Evolutionary conservation across 805 yeast species (phyloP).

Genomic region (Wickerhamomyces strasburgensis): DNA sequence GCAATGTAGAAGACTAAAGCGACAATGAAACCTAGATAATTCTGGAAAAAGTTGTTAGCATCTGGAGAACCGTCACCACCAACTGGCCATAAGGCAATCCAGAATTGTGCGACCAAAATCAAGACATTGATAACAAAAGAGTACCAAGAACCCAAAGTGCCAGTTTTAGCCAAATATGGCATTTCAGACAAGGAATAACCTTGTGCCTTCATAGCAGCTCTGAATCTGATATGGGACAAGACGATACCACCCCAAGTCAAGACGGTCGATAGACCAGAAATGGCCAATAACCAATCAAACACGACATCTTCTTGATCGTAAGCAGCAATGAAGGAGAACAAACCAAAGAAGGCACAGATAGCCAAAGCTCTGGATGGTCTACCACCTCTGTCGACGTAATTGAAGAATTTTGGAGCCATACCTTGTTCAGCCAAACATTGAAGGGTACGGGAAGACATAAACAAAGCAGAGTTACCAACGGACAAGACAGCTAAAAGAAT

Average conservation of each 20-base stretch:
- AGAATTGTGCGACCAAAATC: slow-evolving; percentile 53
- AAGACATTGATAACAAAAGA: slow-evolving; percentile 44
- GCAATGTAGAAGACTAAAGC: slow-evolving; percentile 39
- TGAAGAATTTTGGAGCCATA: slow-evolving; percentile 48
- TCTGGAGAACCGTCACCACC: slow-evolving; percentile 32
- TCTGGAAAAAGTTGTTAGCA: slow-evolving; percentile 42
- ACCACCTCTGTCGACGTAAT: slow-evolving; percentile 50
- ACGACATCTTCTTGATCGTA: slow-evolving; percentile 51
- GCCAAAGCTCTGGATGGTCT: slow-evolving; percentile 54
- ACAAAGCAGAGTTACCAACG: slow-evolving; percentile 55
- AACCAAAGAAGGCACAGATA: slow-evolving; percentile 45
- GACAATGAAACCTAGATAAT: slow-evolving; percentile 44
- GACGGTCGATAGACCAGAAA: slow-evolving; percentile 56
- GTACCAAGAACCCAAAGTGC: slow-evolving; percentile 46
- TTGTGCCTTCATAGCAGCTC: slow-evolving; percentile 52
- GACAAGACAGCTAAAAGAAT: slow-evolving; percentile 58
- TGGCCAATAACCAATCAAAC: slow-evolving; percentile 59
- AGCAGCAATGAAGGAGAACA: slow-evolving; percentile 62
- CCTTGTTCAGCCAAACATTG: slow-evolving; percentile 55
- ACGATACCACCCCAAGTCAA: slow-evolving; percentile 61
- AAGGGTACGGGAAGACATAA: slow-evolving; percentile 43
- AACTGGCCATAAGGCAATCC: slow-evolving; percentile 60
- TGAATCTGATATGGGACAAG: slow-evolving; percentile 50
- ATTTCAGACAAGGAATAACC: slow-evolving; percentile 43
- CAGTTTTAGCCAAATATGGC: slow-evolving; percentile 47